Conservation (phyloP, 2,329 filamentous ascomycete species). For the Microdochium nivale region DNA sequence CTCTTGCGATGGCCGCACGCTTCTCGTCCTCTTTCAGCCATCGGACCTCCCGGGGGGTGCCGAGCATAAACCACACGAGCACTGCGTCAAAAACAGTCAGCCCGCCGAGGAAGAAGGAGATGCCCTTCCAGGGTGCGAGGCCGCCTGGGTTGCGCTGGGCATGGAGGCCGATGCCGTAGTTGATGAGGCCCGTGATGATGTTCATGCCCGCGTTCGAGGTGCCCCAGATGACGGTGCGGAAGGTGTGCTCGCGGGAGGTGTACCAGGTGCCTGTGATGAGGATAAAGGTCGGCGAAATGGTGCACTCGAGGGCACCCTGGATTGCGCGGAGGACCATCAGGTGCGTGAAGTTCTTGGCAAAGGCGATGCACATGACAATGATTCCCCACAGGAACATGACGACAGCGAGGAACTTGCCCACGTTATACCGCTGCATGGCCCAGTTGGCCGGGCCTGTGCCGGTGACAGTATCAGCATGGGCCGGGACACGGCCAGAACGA, state of each 20-base stretch:
- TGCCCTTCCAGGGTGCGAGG: slow-evolving; percentile 17
- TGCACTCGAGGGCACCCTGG: slow-evolving; percentile 20
- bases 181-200: slow-evolving; percentile 19
- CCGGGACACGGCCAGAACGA: neutral
- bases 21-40: slow-evolving; percentile 21
- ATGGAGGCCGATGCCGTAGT: slow-evolving; percentile 15
- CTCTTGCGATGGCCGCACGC: slow-evolving; percentile 16
- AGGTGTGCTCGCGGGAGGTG: slow-evolving; percentile 18
- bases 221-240: slow-evolving; percentile 21
- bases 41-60: slow-evolving; percentile 19
- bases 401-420: slow-evolving; percentile 22
- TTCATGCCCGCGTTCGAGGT: slow-evolving; percentile 22
- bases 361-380: slow-evolving; percentile 18
- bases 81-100: slow-evolving; percentile 15
- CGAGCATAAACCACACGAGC: slow-evolving; percentile 17
- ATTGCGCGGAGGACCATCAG: slow-evolving; percentile 19
- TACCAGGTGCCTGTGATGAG: slow-evolving; percentile 23
- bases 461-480: neutral
- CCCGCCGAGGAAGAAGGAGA: slow-evolving; percentile 18
- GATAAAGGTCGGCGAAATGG: slow-evolving; percentile 19
- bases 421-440: slow-evolving; percentile 23
- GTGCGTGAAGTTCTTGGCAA: slow-evolving; percentile 18
- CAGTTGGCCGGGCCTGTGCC: slow-evolving; percentile 12
- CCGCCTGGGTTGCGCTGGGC: slow-evolving; percentile 12
- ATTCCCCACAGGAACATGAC: slow-evolving; percentile 24